phyloP scores from a whole-genome alignment of 768 basidiomycete genomes.

The Tricholoma sp. region DNA sequence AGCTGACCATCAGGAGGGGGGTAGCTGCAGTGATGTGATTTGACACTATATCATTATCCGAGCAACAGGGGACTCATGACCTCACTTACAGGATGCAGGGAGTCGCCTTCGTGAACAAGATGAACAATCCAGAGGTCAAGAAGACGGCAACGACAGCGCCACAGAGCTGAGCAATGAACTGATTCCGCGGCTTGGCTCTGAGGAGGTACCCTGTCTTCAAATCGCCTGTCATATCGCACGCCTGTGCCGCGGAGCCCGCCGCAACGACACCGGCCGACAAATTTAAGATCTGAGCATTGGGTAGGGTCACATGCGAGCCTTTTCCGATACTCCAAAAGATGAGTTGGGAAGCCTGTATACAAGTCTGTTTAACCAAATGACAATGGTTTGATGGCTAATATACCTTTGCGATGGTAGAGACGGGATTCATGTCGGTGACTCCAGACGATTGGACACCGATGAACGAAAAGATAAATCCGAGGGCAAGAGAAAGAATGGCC shows the following conservation, averaged over 20 bases:
- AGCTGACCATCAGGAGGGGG: conserved; percentile 18
- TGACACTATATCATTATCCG: background rate
- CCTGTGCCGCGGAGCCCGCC: conserved; percentile 51
- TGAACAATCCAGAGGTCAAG: conserved; percentile 51
- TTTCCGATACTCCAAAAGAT: conserved; percentile 60
- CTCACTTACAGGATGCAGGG: conserved; percentile 52
- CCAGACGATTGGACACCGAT: conserved; percentile 59
- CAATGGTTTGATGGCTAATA: background rate
- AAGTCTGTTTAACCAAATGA: background rate
- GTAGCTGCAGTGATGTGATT: conserved; percentile 14
- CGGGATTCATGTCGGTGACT: conserved; percentile 57
- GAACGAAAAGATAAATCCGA: conserved; percentile 64
- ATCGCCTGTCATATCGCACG: conserved; percentile 63
- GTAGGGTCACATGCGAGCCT: conserved; percentile 29
- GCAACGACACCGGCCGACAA: conserved; percentile 49
- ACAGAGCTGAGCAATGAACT: conserved; percentile 55
- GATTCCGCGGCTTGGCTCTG: conserved; percentile 55
- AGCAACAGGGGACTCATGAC: background rate
- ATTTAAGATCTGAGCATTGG: conserved; percentile 41
- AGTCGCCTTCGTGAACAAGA: conserved; percentile 57
- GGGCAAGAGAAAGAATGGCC: conserved; percentile 49
- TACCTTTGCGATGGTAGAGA: conserved; percentile 54
- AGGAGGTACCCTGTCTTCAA: conserved; percentile 68
- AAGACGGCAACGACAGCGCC: conserved; percentile 59
- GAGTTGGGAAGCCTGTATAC: conserved; percentile 47